phyloP scores from a whole-genome alignment of 2,329 filamentous ascomycete species.

The Verticillium isaacii region DNA sequence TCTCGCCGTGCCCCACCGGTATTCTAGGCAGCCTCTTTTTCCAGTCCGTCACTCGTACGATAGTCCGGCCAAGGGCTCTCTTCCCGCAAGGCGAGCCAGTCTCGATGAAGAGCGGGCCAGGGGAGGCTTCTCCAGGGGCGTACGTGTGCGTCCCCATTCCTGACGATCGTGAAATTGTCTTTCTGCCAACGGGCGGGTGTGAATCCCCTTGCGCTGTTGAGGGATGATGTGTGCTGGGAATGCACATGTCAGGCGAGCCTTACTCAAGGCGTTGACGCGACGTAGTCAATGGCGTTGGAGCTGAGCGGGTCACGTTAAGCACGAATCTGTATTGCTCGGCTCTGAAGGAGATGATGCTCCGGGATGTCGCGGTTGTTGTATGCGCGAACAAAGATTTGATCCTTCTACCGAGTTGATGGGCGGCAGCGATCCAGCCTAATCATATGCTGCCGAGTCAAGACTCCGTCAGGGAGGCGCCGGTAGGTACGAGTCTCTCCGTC shows the following conservation, averaged over 20 bases:
- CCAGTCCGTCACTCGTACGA: background rate
- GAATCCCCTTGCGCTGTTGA: background rate
- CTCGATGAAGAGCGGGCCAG: too few relatives aligned
- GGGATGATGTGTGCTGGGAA: background rate
- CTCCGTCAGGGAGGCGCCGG: too few relatives aligned
- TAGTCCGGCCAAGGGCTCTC: background rate
- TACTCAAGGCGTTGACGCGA: background rate
- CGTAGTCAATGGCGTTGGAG: slow-evolving; percentile 29
- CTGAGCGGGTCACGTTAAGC: slow-evolving; percentile 29
- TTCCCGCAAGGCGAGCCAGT: background rate
- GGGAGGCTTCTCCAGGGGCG: too few relatives aligned
- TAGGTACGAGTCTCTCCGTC: slow-evolving; percentile 25
- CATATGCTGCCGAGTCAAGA: too few relatives aligned
- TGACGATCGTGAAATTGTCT: background rate
- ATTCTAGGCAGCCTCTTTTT: background rate
- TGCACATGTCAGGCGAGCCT: background rate
- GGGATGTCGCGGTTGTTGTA: slow-evolving; percentile 37
- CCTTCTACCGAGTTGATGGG: slow-evolving; percentile 12
- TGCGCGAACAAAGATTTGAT: slow-evolving; percentile 19
- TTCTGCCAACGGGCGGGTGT: background rate
- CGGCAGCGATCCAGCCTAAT: background rate
- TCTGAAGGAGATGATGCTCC: slow-evolving; percentile 25
- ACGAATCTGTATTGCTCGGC: slow-evolving; percentile 27
- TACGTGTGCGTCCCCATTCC: background rate
- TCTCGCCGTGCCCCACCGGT: background rate